Evolutionary conservation across 129 eudicot genomes (phyloP), one percentile per base, ranked within the genome.

Genomic region (Helianthus tuberosus): DNA sequence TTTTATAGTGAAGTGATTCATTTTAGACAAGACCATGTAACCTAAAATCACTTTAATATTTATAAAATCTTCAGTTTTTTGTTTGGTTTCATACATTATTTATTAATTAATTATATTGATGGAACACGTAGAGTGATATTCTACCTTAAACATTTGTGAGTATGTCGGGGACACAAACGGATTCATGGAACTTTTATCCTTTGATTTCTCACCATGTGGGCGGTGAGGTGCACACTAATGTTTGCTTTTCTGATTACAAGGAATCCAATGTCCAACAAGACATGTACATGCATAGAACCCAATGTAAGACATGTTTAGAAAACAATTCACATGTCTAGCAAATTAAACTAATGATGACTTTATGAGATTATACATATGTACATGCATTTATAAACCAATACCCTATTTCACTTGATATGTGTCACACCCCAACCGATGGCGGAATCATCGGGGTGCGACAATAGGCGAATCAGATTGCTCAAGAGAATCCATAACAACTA

Each of bases 201-300:
- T 14, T 66, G 39, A 12, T 14, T 27, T 25, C 49, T 25, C 29
- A 4, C 50, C 17, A 68, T 49, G 73, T 49, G 20, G 59, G 32
- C 32, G 32, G 46, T 49, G 73, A 68, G 46, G 59, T 29, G 49
- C 46, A 49, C 20, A 49, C 3, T 27, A 55, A 67, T 46, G 58
- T 67, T 67, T 67, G 72, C 39, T 23, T 46, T 67, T 67, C 23
- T 66, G 48, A 20, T 69, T 62, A 51, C 32, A 35, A 32, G 61
- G 29, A 69, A 49, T 68, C 44, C 29, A 29, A n/a, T 50, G n/a
- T 14, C 60, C 60, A 13, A 49, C 38, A 68, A 55, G 1, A 20
- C 14, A 57, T 23, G 6, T 9, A 54, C 29, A 57, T 17, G 60
- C 60, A 16, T 53, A 20, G 11, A 53, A 16, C 27, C 60, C 10